A percentile compares a stretch with the other conserved stretches of the same genome.
Evolutionary conservation across 371 early-diverging fungal species (phyloP).

Genomic region (Mucor indicus): DNA sequence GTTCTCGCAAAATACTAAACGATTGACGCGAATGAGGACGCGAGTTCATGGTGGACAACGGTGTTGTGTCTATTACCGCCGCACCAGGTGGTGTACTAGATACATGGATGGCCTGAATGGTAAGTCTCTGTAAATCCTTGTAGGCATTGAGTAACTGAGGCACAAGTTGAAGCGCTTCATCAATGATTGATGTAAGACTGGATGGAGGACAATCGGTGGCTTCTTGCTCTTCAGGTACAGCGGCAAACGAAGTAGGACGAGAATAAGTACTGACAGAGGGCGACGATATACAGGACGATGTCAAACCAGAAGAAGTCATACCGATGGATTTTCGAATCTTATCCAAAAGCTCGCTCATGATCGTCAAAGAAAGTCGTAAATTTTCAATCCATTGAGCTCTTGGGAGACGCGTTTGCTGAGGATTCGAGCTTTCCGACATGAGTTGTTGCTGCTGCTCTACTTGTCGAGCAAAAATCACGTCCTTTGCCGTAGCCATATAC

Average conservation of each 20-base stretch:
- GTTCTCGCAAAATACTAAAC: conserved; percentile 16
- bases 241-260: conserved; percentile 39
- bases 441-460: conserved; percentile 27
- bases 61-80: background rate
- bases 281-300: conserved; percentile 28
- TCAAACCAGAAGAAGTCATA: conserved; percentile 29
- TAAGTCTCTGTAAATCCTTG: conserved; percentile 41
- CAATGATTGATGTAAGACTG: conserved; percentile 14
- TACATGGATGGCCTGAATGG: conserved; percentile 38
- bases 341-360: conserved; percentile 54
- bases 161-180: conserved; percentile 29
- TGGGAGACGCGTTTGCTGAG: conserved; percentile 32
- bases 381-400: conserved; percentile 54
- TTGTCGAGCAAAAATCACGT: conserved; percentile 42
- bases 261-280: conserved; percentile 29
- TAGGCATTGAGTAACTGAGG: conserved; percentile 43
- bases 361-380: conserved; percentile 49
- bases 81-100: conserved; percentile 3
- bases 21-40: conserved; percentile 9
- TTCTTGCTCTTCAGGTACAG: conserved; percentile 23
- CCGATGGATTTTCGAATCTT: conserved; percentile 46
- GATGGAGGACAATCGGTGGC: conserved; percentile 16
- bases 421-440: too few relatives aligned
- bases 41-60: background rate
- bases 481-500: conserved; percentile 43